Conservation (phyloP, 257 asterid species). For the Primulina eburnea region DNA sequence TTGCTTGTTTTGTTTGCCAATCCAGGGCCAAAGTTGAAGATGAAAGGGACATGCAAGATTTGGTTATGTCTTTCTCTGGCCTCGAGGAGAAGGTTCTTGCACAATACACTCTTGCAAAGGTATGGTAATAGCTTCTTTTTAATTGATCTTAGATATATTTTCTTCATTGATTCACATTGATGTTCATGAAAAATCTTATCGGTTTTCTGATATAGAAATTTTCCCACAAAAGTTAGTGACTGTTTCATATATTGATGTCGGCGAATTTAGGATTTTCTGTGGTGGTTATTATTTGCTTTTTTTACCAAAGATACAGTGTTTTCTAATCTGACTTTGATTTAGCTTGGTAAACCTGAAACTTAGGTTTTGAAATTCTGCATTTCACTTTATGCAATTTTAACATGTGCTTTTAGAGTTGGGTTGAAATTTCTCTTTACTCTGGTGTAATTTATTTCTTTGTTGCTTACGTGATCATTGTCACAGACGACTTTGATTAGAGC, state of each 20-base stretch:
- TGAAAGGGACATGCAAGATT: conserved; percentile 74
- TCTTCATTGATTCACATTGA: conserved; percentile 11
- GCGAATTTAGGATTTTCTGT: neutral
- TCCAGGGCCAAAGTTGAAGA: conserved; percentile 71
- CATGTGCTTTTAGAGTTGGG: conserved; percentile 10
- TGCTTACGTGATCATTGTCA: conserved; percentile 25
- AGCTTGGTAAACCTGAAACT: neutral
- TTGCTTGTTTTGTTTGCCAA: conserved; percentile 28
- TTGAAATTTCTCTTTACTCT: conserved; percentile 9
- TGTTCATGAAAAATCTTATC: conserved; percentile 12
- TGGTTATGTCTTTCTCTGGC: conserved; percentile 64
- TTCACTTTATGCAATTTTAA: neutral
- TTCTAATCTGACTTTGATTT: neutral
- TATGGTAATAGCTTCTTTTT: conserved; percentile 31
- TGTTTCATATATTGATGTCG: conserved; percentile 1
- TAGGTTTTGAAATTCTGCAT: neutral
- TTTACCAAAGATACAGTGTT: neutral
- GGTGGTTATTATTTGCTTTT: neutral
- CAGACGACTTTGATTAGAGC: conserved; percentile 81
- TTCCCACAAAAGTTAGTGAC: neutral
- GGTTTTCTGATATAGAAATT: conserved; percentile 3
- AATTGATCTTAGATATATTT: conserved; percentile 23
- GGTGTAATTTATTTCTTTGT: conserved; percentile 15
- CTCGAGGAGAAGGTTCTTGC: conserved; percentile 91
- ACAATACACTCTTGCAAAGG: conserved; percentile 93